These are phyloP conservation scores for Coemansia sp. DNA, from an alignment of 192 early-diverging fungal species.

Conservation along the genomic window DNA sequence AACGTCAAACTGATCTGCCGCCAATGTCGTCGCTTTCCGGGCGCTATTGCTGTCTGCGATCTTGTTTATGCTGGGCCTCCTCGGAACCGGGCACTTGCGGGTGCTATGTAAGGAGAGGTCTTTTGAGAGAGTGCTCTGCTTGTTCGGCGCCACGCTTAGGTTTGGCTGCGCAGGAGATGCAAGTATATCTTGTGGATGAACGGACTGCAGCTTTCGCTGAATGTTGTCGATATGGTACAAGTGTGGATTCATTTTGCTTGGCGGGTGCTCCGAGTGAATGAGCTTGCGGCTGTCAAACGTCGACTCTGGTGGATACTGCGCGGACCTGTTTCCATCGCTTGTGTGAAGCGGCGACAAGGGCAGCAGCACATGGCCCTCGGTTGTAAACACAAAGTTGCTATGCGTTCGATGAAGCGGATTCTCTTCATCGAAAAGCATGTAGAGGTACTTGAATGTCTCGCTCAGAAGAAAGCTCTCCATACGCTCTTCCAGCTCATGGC, in stretches of 20 bases:
- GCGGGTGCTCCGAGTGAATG: conserved; percentile 26
- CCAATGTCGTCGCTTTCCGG: too few species aligned
- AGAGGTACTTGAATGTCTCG: conserved; percentile 97
- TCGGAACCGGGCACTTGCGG: conserved; percentile 28
- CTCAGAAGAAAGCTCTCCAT: conserved; percentile 96
- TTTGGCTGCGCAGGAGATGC: conserved; percentile 9
- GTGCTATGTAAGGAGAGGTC: background rate
- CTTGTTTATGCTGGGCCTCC: conserved; percentile 1
- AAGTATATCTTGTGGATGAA: conserved; percentile 31
- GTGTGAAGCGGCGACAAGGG: conserved; percentile 27
- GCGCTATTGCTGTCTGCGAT: background rate
- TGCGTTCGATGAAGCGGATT: conserved; percentile 71
- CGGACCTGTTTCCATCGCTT: conserved; percentile 8
- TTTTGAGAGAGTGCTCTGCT: background rate
- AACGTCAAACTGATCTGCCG: conserved; percentile 3
- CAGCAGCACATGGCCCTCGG: conserved; percentile 58
- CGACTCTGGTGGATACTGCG: conserved; percentile 33
- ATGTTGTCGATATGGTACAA: conserved; percentile 32
- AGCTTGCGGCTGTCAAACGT: conserved; percentile 35
- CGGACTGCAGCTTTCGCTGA: conserved; percentile 12
- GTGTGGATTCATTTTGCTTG: conserved; percentile 12
- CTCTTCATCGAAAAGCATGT: conserved; percentile 84
- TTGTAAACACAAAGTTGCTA: conserved; percentile 86
- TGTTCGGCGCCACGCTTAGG: background rate
- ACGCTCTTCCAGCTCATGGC: conserved; percentile 68